Evolutionary conservation across 805 yeast genomes (phyloP), one percentile per base, ranked within the genome.

Genomic region (Hanseniaspora pseudoguilliermondii): DNA sequence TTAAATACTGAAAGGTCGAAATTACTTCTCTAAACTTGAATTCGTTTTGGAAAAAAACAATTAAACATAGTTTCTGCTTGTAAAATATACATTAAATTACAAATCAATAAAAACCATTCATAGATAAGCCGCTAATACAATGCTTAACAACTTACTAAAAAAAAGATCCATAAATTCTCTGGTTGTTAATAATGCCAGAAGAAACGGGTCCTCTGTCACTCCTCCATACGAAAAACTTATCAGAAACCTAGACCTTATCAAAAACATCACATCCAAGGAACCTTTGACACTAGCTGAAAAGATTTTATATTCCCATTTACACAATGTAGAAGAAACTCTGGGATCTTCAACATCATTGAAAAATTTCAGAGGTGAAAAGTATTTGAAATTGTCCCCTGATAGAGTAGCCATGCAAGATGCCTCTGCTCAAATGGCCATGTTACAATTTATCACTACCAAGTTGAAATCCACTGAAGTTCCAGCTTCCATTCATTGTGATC

Each of bases 401-500:
- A 82, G 98, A 69, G 97, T 93, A 49, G 98, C 98, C 29, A 91
- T 95, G 95, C 98, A 93, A 76, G 98, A 93, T 76, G 98, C 98
- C n/a, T 86, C 96, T 35, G 98, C 98, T 20, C 98, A 93, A 73
- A 93, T 91, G 87, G 98, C 98, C n/a, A 76, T 93, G 62, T 75
- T 93, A 64, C 98, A 93, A 73, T 93, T 93, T 75, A 93, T 93
- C 96, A 88, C 97, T 54, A 91, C 96, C 61, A 95, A 95, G 39
- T 80, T 91, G 80, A 75, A 84, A 51, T 71, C 80, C 39, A 91
- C 96, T 20, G 85, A 86, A 7, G 95, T 95, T 9, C 98, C 98
- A 39, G 91, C 87, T 20, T 86, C 96, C 7, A 91, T 93, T 60
- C 98, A 93, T 72, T 93, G 98, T 75, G 98, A 93, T 69, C 98